A percentile compares a stretch with the other conserved stretches of the same genome.
These are phyloP conservation scores for Saitozyma sp. DNA, from an alignment of 768 basidiomycete species.

Conservation along the genomic window DNA sequence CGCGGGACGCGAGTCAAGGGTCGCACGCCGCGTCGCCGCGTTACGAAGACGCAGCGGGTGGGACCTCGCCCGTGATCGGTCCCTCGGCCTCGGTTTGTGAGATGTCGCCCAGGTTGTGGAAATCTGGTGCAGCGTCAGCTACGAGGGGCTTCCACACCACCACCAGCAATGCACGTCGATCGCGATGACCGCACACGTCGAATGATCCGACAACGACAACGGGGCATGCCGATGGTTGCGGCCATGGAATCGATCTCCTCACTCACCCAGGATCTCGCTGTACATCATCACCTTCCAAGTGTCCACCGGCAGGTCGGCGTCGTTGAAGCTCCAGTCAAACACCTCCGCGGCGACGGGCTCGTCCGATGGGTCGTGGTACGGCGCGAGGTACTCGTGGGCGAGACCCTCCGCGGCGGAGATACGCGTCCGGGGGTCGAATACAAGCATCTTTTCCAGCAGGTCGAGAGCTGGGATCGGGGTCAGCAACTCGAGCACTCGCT, in stretches of 20 bases:
- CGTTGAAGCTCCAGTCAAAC: slow-evolving; percentile 99
- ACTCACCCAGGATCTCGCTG: slow-evolving; percentile 88
- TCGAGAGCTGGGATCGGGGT: slow-evolving; percentile 69
- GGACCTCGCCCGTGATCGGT: slow-evolving; percentile 48
- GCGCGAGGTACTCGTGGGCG: slow-evolving; percentile 87
- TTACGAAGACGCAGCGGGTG: slow-evolving; percentile 32
- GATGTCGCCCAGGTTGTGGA: slow-evolving; percentile 54
- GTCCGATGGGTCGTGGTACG: slow-evolving; percentile 97
- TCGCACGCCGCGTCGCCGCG: too few species aligned
- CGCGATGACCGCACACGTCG: not conserved
- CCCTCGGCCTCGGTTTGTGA: slow-evolving; percentile 49
- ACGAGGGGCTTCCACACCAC: not conserved
- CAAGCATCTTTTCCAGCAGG: slow-evolving; percentile 96
- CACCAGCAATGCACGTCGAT: not conserved
- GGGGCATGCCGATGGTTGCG: not conserved
- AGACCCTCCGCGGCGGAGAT: slow-evolving; percentile 92
- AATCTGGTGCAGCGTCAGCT: slow-evolving; percentile 31
- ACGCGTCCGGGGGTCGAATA: slow-evolving; percentile 95
- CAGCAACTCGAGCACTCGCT: slow-evolving; percentile 3
- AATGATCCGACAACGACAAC: not conserved
- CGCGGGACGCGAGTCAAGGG: too few species aligned
- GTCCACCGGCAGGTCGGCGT: slow-evolving; percentile 95
- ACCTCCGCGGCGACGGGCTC: slow-evolving; percentile 90
- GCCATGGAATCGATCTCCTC: not conserved
- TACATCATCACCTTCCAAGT: slow-evolving; percentile 99